Evolutionary conservation across 495 filamentous ascomycete genomes (phyloP).

Genomic region (Penicillium mononematosum): DNA sequence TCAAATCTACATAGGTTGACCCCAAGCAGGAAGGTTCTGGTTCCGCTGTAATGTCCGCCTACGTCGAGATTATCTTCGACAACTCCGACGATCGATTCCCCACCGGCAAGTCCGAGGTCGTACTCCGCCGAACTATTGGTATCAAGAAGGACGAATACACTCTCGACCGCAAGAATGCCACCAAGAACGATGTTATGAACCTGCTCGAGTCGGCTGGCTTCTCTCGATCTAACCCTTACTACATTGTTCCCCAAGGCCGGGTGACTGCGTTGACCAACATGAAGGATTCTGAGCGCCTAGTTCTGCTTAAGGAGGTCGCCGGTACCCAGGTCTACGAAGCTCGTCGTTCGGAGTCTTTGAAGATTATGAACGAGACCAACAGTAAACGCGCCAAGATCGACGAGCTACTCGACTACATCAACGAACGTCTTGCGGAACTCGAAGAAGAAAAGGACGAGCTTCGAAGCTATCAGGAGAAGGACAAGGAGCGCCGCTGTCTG

Average conservation of each 20-base stretch:
- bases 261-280: conserved; percentile 97
- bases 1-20: conserved; percentile 19
- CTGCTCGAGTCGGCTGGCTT: conserved; percentile 95
- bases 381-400: conserved; percentile 94
- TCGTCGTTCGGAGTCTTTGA: conserved; percentile 80
- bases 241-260: conserved; percentile 96
- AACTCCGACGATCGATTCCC: conserved; percentile 96
- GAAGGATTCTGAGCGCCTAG: conserved; percentile 89
- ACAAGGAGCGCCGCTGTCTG: conserved; percentile 85
- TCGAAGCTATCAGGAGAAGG: conserved; percentile 87
- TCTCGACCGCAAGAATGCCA: conserved; percentile 91
- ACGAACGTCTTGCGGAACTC: conserved; percentile 81
- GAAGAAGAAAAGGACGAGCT: conserved; percentile 98
- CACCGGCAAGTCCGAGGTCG: conserved; percentile 85
- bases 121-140: conserved; percentile 90
- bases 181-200: conserved; percentile 92
- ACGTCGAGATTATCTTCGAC: conserved; percentile 98
- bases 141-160: conserved; percentile 99
- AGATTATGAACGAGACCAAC: conserved; percentile 96
- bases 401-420: conserved; percentile 84
- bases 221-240: conserved; percentile 96
- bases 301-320: conserved; percentile 92
- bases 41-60: conserved; percentile 97
- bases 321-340: conserved; percentile 97
- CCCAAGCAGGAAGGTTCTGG: conserved; percentile 77